phyloP scores from a whole-genome alignment of 129 eudicot species.

The Smallanthus sonchifolius region DNA sequence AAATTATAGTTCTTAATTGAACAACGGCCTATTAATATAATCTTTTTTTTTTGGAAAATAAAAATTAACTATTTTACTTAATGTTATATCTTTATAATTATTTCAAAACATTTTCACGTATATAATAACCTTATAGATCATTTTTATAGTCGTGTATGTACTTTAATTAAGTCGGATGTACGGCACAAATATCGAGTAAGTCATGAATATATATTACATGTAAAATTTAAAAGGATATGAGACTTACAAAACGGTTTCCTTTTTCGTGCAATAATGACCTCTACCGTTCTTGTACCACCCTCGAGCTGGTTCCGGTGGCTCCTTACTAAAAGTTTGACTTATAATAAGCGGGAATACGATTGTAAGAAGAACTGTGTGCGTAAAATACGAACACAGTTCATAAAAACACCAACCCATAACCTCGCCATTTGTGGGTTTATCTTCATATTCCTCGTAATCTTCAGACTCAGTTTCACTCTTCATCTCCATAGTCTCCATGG shows the following conservation, averaged over 20 bases:
- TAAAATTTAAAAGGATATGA: neutral
- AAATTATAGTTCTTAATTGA: too few species aligned
- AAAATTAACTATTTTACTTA: too few species aligned
- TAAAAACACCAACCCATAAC: constrained; percentile 66
- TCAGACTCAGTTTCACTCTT: constrained; percentile 51
- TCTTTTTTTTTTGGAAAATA: too few species aligned
- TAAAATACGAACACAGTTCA: constrained; percentile 69
- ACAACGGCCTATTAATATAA: too few species aligned
- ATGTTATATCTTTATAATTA: too few species aligned
- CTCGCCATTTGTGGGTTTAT: constrained; percentile 57
- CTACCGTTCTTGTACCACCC: constrained; percentile 54
- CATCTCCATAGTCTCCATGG: constrained; percentile 23
- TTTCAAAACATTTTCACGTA: too few species aligned
- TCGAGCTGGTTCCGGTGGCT: constrained; percentile 41
- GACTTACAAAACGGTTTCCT: constrained; percentile 61
- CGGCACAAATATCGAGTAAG: too few species aligned
- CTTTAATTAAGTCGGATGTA: too few species aligned
- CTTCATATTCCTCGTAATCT: constrained; percentile 40
- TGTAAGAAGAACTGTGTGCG: constrained; percentile 69
- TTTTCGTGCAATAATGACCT: constrained; percentile 42
- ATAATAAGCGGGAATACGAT: constrained; percentile 74
- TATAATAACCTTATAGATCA: too few species aligned
- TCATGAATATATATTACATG: too few species aligned
- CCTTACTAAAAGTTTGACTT: constrained; percentile 46
- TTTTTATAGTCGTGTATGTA: too few species aligned